These are phyloP conservation scores for Galeopsis tetrahit DNA, from an alignment of 257 asterid genomes.

Conservation along the genomic window DNA sequence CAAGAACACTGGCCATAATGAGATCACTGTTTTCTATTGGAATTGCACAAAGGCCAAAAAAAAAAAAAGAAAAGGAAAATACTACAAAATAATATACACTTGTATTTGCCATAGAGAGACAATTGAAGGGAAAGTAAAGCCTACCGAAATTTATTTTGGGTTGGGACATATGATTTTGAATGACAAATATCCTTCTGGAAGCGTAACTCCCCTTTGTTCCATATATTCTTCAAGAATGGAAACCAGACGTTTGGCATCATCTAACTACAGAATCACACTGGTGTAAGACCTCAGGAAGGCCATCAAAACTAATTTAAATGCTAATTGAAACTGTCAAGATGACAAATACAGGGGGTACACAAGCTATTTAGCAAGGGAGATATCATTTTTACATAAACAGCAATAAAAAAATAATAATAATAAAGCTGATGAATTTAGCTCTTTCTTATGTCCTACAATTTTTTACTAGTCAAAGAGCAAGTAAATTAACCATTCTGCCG, in stretches of 20 bases:
- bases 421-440: no score
- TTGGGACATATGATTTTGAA: conserved; percentile 85
- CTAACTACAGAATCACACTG: conserved; percentile 53
- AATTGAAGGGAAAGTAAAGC: conserved; percentile 24
- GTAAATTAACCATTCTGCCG: no score
- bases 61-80: conserved; percentile 17
- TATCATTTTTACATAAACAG: no score
- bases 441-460: no score
- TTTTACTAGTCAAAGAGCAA: no score
- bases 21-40: background rate
- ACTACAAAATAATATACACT: background rate
- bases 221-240: conserved; percentile 82
- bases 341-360: no score
- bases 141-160: conserved; percentile 76
- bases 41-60: conserved; percentile 2
- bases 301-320: no score
- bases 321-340: no score
- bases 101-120: background rate
- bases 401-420: no score
- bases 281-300: no score
- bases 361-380: no score
- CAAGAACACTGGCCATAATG: conserved; percentile 4
- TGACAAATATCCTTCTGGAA: conserved; percentile 79
- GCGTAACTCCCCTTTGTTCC: conserved; percentile 79
- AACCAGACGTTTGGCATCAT: conserved; percentile 63